Evolutionary conservation across 1,284 basidiomycete species (phyloP).

Genomic region (Ceraceosorus guamensis): DNA sequence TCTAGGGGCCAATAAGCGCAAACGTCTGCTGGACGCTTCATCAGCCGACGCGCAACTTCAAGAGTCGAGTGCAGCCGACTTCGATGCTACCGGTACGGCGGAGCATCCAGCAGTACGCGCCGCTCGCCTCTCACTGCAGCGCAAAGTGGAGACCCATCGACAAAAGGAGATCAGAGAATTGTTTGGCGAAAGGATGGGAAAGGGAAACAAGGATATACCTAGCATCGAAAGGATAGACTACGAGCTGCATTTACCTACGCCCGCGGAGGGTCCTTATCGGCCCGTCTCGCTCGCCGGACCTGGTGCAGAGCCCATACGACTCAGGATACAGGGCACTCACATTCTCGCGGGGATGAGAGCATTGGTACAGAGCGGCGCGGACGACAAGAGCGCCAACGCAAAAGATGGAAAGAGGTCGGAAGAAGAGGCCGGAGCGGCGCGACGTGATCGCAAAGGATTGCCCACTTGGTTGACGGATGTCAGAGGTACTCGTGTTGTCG

Average conservation of each 20-base stretch:
- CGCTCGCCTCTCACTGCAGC: constrained; percentile 5
- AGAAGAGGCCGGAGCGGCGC: neutral
- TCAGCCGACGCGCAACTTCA: neutral
- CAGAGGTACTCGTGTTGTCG: constrained; percentile 12
- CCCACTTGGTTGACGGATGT: constrained; percentile 32
- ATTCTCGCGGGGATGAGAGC: constrained; percentile 27
- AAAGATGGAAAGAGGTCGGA: neutral
- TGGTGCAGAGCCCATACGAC: constrained; percentile 13
- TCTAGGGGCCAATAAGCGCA: constrained; percentile 20
- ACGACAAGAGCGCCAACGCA: constrained; percentile 12
- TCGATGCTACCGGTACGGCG: neutral
- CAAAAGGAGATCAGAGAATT: constrained; percentile 8
- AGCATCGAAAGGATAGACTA: neutral
- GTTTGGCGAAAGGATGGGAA: too few relatives aligned
- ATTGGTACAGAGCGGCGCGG: constrained; percentile 25
- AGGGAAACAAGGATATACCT: too few relatives aligned
- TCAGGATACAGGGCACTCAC: constrained; percentile 28
- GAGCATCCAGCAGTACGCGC: neutral
- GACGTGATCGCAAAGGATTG: constrained; percentile 13
- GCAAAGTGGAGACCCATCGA: constrained; percentile 27
- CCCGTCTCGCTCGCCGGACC: neutral
- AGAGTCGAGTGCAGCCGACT: neutral
- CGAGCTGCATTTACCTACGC: constrained; percentile 22
- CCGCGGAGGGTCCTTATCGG: constrained; percentile 18
- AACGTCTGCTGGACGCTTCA: constrained; percentile 16